Evolutionary conservation across 2,329 filamentous ascomycete genomes (phyloP), one percentile per base, ranked within the genome.

Genomic region (Sclerotinia sclerotiorum): DNA sequence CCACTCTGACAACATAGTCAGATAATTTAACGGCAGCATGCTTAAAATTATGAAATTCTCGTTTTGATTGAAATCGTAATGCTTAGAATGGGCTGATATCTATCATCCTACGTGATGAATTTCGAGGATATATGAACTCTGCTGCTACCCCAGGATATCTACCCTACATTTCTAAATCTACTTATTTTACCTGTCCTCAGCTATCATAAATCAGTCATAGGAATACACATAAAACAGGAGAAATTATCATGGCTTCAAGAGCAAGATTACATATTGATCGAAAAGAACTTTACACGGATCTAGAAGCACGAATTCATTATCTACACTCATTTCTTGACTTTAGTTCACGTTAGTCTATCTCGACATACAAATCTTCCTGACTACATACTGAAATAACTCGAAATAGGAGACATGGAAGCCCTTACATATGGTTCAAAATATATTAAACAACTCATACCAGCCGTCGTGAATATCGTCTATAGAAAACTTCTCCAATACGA

Each of bases 401-500:
- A 70, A 19, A 57, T 69, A 27, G 65, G 49, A 17, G 78, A 79
- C 32, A 73, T 72, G 17, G 72, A 73, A n/a, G 75, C 72, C 24
- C 73, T 79, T 7, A 68, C 75, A 29, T 73, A 72, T 5, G 72
- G 77, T 0, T 74, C 72, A 46, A 75, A 77, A 1, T 71, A 77
- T 19, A 68, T 79, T 35, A 73, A 73, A 10, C 74, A 89, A n/a
- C 85, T 94, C 44, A 93, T 94, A 71, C 92, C 92, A 1, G 89
- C 91, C 57, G 85, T 95, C 29, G 91, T 94, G 75, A 93, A 94
- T 79, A 91, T 93, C 70, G 90, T 94, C 46, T 95, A 94, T 82
- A 88, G 88, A 76, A 94, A 94, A 77, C 84, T 95, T 0, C 82
- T 94, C 15, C 86, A 88, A 75, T 92, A 91, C 79, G 92, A 94